Conservation (phyloP, 169 alveolate genomes). For the Eimeria falciformis region DNA sequence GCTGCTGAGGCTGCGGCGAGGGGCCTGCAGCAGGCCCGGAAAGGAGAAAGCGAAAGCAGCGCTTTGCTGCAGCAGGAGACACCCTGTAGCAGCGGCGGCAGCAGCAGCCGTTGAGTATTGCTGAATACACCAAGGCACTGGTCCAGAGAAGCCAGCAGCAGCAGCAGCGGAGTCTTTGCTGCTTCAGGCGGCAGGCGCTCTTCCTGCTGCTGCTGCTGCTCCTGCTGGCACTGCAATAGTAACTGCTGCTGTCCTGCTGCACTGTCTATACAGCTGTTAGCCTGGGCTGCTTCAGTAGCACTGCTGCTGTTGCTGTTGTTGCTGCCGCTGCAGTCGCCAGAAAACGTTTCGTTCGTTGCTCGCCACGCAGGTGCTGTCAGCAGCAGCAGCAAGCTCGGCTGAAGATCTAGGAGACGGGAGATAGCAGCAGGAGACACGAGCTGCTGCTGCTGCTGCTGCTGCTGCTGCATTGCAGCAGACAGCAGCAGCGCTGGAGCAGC, state of each 20-base stretch:
- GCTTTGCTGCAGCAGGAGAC: conserved; percentile 14
- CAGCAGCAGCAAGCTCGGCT: conserved; percentile 59
- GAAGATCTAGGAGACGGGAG: conserved; percentile 1
- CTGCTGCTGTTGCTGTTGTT: conserved; percentile 59
- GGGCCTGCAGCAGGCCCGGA: conserved; percentile 29
- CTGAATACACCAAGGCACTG: conserved; percentile 14
- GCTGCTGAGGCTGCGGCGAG: neutral
- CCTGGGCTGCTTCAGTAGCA: neutral
- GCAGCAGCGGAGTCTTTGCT: conserved; percentile 8
- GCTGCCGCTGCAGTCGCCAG: conserved; percentile 13
- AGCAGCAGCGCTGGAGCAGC: conserved; percentile 47
- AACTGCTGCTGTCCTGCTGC: conserved; percentile 24
- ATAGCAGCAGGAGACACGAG: conserved; percentile 2
- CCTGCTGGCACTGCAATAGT: neutral
- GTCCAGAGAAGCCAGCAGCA: conserved; percentile 40
- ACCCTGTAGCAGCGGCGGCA: conserved; percentile 53
- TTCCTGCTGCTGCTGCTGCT: conserved; percentile 11
- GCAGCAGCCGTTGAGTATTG: neutral
- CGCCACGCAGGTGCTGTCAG: conserved; percentile 61
- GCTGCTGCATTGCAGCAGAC: conserved; percentile 25
- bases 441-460: conserved; percentile 54
- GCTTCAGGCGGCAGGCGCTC: conserved; percentile 21
- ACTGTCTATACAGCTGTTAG: neutral
- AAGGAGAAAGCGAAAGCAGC: conserved; percentile 17
- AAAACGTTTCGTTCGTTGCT: neutral